A percentile compares a stretch with the other conserved stretches of the same genome.
Evolutionary conservation across 257 asterid genomes (phyloP).

Genomic region (Nicotiana obtusifolia): DNA sequence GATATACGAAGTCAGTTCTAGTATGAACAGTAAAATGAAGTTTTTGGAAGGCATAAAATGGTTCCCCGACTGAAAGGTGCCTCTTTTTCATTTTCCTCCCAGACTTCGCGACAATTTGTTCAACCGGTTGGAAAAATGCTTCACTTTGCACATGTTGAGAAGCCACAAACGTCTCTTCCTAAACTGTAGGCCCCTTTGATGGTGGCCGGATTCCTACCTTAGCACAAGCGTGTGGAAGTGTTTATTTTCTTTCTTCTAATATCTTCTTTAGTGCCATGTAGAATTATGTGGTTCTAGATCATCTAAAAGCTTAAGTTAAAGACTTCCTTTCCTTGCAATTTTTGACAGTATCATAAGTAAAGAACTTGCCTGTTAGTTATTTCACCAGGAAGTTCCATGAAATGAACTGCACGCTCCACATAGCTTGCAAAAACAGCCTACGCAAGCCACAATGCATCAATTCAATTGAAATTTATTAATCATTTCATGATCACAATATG

Average conservation of each 20-base stretch:
- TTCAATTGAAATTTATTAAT: neutral
- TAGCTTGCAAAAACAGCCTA: conserved; percentile 94
- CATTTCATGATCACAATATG: neutral
- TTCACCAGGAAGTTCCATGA: conserved; percentile 99
- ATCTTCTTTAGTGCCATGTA: neutral
- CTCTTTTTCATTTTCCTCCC: neutral
- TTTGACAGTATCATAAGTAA: neutral
- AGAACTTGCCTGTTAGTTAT: conserved; percentile 67
- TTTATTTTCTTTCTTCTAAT: neutral
- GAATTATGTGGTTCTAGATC: neutral
- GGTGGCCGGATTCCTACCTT: neutral
- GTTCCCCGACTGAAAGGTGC: neutral
- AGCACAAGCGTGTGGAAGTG: neutral
- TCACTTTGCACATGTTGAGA: neutral
- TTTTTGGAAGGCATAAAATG: neutral
- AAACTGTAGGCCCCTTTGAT: neutral
- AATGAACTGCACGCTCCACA: conserved; percentile 87
- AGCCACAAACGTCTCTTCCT: neutral
- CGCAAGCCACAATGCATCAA: conserved; percentile 12
- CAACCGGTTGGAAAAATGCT: neutral
- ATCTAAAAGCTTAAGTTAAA: neutral
- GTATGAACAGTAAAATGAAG: neutral
- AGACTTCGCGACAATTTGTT: neutral
- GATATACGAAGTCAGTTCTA: neutral
- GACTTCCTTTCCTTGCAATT: neutral